Conservation (phyloP, 148 eudicot genomes). For the Spergularia bocconei region DNA sequence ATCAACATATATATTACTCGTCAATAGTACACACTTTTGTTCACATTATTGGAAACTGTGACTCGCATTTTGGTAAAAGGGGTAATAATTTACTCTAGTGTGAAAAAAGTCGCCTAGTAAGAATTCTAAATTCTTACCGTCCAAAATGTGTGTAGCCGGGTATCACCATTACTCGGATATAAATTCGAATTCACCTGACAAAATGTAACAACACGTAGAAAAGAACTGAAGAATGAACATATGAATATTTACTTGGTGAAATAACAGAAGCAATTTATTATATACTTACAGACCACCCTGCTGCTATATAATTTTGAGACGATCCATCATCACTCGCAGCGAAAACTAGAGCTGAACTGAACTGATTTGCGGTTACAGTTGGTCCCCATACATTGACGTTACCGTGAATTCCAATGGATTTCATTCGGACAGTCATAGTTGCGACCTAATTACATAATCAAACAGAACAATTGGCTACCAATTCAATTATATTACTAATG, state of each 20-base stretch:
- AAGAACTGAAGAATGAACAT: not conserved
- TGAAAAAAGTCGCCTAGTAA: no score
- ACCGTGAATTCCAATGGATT: conserved; percentile 14
- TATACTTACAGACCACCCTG: conserved; percentile 28
- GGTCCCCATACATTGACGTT: conserved; percentile 25
- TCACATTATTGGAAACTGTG: no score
- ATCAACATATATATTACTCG: not conserved
- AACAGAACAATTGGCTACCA: not conserved
- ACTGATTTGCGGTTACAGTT: not conserved
- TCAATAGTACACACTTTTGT: no score
- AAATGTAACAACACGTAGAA: not conserved
- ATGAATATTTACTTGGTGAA: no score
- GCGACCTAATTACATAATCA: conserved; percentile 14
- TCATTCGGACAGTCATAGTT: not conserved
- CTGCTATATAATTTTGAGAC: not conserved
- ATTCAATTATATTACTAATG: not conserved
- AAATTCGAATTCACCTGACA: conserved; percentile 1
- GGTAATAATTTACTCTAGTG: no score
- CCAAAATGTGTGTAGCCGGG: conserved; percentile 6
- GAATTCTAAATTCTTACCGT: not conserved
- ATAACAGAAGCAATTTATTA: not conserved
- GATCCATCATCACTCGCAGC: conserved; percentile 25
- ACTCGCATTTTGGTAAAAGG: no score
- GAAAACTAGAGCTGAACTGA: conserved; percentile 4
- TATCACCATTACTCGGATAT: not conserved